Evolutionary conservation across 179 eudicot species (phyloP), one percentile per base, ranked within the genome.

Genomic region (Heliamphora pulchella): DNA sequence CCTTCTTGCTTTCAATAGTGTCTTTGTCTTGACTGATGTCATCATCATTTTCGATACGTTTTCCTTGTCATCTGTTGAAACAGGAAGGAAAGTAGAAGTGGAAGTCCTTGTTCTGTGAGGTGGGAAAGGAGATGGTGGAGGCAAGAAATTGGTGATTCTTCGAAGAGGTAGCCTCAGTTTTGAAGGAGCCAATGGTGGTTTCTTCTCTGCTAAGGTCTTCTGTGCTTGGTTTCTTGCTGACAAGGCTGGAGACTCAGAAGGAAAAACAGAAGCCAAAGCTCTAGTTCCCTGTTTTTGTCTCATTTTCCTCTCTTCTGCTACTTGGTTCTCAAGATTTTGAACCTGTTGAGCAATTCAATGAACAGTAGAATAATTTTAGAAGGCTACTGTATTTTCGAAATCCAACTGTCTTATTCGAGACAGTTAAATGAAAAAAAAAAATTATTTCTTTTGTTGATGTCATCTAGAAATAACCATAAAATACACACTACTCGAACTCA

Each of bases 281-380:
- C 89, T 82, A 66, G 54, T 89, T 85, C 91, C 98, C 80, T 90
- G 97, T 74, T 88, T 91, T 62, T 87, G 75, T 84, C 98, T 86
- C 51, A 82, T 86, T 87, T 88, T 92, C 79, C 98, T 88, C 84
- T 91, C 97, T 71, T 92, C 94, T 17, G 86, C 91, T 53, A 95
- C 82, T 80, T 90, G 95, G 84, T 85, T 92, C 87, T 95, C 98
- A 66, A 95, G 97, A 75, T 93, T 93, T 15, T 91, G 84, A 61
- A 90, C 93, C 97, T 93, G 89, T 82, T 55, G 64, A 81, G 8
- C 53, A 63, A 68, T 41, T 74, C 78, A 44, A 78, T 46, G 63
- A 18, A 59, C 20, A 47, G n/a, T 22, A 1, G 18, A 43, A 41
- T 15, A n/a, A 14, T 46, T 6, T 44, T 74, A 58, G 51, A 31